These are phyloP conservation scores for Stereum hirsutum DNA, from an alignment of 1,284 basidiomycete species.

Conservation along the genomic window DNA sequence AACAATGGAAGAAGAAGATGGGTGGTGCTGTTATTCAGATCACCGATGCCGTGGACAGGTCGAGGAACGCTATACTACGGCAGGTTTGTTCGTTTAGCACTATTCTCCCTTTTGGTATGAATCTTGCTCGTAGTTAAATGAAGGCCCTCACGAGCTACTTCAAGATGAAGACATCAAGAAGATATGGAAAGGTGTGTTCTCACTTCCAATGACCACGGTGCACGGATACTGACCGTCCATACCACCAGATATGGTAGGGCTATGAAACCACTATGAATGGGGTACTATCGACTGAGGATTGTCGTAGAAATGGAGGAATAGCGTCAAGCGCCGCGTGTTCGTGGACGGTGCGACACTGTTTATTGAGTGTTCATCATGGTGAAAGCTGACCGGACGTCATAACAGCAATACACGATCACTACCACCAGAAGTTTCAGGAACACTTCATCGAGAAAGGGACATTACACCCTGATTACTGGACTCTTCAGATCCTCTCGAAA, in stretches of 20 bases:
- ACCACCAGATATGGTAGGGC: too few species aligned
- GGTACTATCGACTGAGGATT: constrained; percentile 2
- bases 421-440: constrained; percentile 14
- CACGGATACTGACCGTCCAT: too few species aligned
- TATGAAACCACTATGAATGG: too few species aligned
- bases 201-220: too few species aligned
- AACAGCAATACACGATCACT: constrained; percentile 21
- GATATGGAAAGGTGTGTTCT: constrained; percentile 20
- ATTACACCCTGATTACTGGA: constrained; percentile 21
- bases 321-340: constrained; percentile 5
- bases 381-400: too few species aligned
- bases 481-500: constrained; percentile 21
- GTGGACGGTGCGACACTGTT: constrained; percentile 5
- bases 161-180: constrained; percentile 20
- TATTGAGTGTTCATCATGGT: too few species aligned
- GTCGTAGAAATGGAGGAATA: constrained; percentile 12
- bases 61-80: constrained; percentile 16
- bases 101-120: background rate
- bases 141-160: constrained; percentile 22
- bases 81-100: constrained; percentile 16
- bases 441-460: constrained; percentile 10
- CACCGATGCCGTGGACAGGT: constrained; percentile 14
- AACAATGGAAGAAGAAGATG: constrained; percentile 15
- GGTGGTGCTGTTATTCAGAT: constrained; percentile 15
- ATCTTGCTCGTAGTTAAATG: constrained; percentile 15